Evolutionary conservation across 2,329 filamentous ascomycete species (phyloP), one percentile per base, ranked within the genome.

Genomic region (Penicillium sp.): DNA sequence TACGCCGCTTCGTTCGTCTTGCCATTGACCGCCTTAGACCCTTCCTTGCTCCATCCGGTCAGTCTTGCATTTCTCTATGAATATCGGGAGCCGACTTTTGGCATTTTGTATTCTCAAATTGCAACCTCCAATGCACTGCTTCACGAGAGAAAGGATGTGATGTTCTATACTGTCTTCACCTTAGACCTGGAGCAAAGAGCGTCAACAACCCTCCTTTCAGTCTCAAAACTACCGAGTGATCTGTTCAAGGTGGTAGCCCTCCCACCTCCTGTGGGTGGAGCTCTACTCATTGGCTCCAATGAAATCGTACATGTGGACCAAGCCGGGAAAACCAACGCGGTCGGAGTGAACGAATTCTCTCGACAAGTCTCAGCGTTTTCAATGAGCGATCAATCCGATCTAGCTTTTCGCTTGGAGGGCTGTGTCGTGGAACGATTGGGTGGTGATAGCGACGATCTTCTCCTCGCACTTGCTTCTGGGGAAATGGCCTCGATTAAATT

Each of bases 81-180:
- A 71, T 98, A 98, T 67, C 84, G 93, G 64, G 93, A 97, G 67
- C 91, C 93, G 9, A 98, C 93, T 0, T 95, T 98, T 70, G 93
- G 91, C 41, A 90, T 98, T 45, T 75, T 98, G 28, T 93, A 88
- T 32, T 87, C 90, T 1, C 83, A 81, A 36, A 73, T 80, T 48
- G 76, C 83, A 23, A 80, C 84, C 10, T 90, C 89, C n/a, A 75
- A 77, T 39, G 83, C 87, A 3, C 73, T 97, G 37, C 68, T 83
- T 17, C 70, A 77, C 48, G 86, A 89, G 57, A 80, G 88, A 50
- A 93, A 84, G 59, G 93, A 98, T 62, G 80, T 87, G 53, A 73
- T 95, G 33, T 84, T 83, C 13, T 98, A 96, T 69, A 89, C 89
- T 59, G 91, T 98, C 47, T 95, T 96, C 60, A 96, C 93, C 0